Base-by-base conservation (phyloP, 2,329 filamentous ascomycete genomes). In the Phyllosticta ampelicida region DNA sequence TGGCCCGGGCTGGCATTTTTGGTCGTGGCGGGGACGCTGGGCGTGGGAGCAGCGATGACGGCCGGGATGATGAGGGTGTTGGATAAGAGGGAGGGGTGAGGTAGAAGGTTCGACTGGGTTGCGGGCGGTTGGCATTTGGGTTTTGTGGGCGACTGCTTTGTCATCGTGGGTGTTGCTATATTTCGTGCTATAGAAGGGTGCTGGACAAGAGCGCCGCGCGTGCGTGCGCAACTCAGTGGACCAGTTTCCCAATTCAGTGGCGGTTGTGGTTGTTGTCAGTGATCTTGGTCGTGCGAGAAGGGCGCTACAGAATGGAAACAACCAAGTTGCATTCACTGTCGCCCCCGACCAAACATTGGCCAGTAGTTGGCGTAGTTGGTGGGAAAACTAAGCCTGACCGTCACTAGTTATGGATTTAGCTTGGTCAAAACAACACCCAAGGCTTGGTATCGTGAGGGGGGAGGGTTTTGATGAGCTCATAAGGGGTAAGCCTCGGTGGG, bases 1-100 rank as follows among this genome's bases (percentile, higher is more conserved):
- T 9, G 9, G 59, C 59, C 61, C 2, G 51, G 48, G 11, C n/a
- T 54, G 36, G 61, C 55, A 18, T 62, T 62, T 60, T 52, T 48
- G 51, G 61, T 60, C 1, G 48, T 62, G 5, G 61, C 55, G 50
- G 56, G 18, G 2, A 18, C 51, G 29, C 48, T 62, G 51, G 55
- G 55, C 6, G 20, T 60, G n/a, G 59, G 54, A 1, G 55, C 23
- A 2, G 55, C 16, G 21, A 48, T 60, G 59, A 49, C 55, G 50
- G 16, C 9, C 23, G 56, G 51, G 23, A 18, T 49, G 44, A 28
- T 28, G 6, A 52, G 52, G 51, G 51, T 18, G 51, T 18, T 20
- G 21, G 48, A 21, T 3, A 51, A 5, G 48, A 51, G 48, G 48
- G 50, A 36, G 50, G 36, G 36, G 6, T 44, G 16, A 44, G 16